Percentiles rank a stretch among this genome's conserved stretches.
Evolutionary conservation across 2,329 filamentous ascomycete species (phyloP).

Genomic region (Thermomyces lanuginosus): DNA sequence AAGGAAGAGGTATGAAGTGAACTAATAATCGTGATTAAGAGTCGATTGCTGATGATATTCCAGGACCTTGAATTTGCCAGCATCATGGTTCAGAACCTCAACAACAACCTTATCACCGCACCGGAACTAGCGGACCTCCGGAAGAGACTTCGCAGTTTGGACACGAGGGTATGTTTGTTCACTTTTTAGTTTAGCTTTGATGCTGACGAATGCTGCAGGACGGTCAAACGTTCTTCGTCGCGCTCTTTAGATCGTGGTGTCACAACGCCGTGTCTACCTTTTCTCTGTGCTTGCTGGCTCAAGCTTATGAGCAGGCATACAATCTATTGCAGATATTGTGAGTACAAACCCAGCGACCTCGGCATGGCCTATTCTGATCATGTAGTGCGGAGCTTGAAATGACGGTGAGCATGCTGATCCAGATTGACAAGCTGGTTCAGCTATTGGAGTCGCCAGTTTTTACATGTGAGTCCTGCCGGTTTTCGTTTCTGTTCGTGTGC

Average conservation of each 20-base stretch:
- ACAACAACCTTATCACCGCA: constrained; percentile 96
- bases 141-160: constrained; percentile 76
- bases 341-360: constrained; percentile 14
- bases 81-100: constrained; percentile 98
- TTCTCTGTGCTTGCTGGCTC: constrained; percentile 82
- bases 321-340: constrained; percentile 91
- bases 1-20: constrained; percentile 54
- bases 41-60: constrained; percentile 7
- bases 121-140: constrained; percentile 82
- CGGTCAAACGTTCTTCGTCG: constrained; percentile 86
- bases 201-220: constrained; percentile 39
- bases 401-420: constrained; percentile 96
- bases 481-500: constrained; percentile 7
- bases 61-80: constrained; percentile 90
- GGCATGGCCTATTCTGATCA: constrained; percentile 11
- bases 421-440: constrained; percentile 96
- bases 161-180: constrained; percentile 49
- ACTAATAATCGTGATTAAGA: neutral
- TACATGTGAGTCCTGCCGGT: constrained; percentile 51
- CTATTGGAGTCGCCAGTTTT: constrained; percentile 94
- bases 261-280: constrained; percentile 97
- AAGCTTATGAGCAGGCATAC: constrained; percentile 96
- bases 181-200: neutral
- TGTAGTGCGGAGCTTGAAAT: constrained; percentile 84
- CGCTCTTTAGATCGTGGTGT: constrained; percentile 92